phyloP scores from a whole-genome alignment of 441 rosid species.

The Francoa sonchifolia region DNA sequence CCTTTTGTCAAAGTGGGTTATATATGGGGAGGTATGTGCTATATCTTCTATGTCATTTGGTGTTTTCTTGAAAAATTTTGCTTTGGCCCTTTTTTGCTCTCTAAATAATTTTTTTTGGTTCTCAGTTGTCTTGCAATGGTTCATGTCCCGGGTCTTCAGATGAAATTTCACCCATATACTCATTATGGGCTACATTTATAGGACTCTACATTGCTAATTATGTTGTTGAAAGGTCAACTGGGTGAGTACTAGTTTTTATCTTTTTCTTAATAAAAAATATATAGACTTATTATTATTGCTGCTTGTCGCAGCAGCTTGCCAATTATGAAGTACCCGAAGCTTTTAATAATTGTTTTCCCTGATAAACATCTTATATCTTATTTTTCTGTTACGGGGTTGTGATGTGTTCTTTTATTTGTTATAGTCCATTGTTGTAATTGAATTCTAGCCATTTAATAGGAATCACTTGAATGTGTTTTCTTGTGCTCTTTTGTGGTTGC shows the following conservation, averaged over 20 bases:
- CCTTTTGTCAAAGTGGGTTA: slow-evolving; percentile 92
- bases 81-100: no score
- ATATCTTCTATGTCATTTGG: slow-evolving; percentile 2
- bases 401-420: not conserved
- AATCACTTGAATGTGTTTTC: not conserved
- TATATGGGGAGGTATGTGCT: slow-evolving; percentile 78
- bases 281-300: no score
- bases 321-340: no score
- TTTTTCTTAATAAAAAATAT: no score
- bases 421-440: not conserved
- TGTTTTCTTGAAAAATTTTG: no score
- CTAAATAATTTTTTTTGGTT: slow-evolving; percentile 12
- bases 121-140: slow-evolving; percentile 59
- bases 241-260: slow-evolving; percentile 39
- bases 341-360: no score
- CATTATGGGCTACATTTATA: slow-evolving; percentile 96
- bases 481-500: not conserved
- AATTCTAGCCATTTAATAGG: not conserved
- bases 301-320: no score
- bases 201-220: slow-evolving; percentile 98
- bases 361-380: no score
- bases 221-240: slow-evolving; percentile 96
- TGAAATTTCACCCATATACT: slow-evolving; percentile 97
- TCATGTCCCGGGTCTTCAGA: slow-evolving; percentile 68
- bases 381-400: no score